These are phyloP conservation scores for Coemansia sp. DNA, from an alignment of 192 early-diverging fungal genomes.

Conservation along the genomic window DNA sequence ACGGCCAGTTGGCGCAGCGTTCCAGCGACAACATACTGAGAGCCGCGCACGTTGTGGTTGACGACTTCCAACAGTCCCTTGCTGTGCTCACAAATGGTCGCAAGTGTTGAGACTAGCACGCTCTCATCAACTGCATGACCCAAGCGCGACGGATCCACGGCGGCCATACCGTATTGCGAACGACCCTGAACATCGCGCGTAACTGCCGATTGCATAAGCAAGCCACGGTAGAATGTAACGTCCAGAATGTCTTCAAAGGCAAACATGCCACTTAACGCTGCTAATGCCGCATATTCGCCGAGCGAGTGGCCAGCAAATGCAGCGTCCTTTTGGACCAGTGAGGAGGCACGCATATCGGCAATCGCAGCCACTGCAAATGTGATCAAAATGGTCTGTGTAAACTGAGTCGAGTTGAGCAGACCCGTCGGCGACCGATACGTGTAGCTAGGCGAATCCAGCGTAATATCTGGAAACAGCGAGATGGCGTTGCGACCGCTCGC, in stretches of 20 bases:
- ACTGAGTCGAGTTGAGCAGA: conserved; percentile 90
- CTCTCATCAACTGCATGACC: conserved; percentile 74
- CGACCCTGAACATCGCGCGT: conserved; percentile 74
- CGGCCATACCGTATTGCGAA: conserved; percentile 93
- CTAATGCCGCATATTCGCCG: conserved; percentile 88
- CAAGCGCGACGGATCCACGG: conserved; percentile 87
- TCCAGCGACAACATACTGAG: conserved; percentile 93
- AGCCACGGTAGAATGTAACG: conserved; percentile 91
- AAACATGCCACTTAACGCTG: conserved; percentile 78
- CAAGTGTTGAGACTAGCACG: conserved; percentile 67
- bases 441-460: conserved; percentile 71
- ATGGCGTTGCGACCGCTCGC: conserved; percentile 42
- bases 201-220: conserved; percentile 95
- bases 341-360: conserved; percentile 83
- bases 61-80: conserved; percentile 84
- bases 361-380: conserved; percentile 85
- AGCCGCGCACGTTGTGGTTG: conserved; percentile 89
- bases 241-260: conserved; percentile 82
- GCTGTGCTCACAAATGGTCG: conserved; percentile 71
- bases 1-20: conserved; percentile 73
- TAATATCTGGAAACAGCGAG: conserved; percentile 57
- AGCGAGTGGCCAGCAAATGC: conserved; percentile 92
- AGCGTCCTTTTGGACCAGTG: conserved; percentile 76
- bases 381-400: conserved; percentile 86
- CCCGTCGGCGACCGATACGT: conserved; percentile 82